Evolutionary conservation across 1,284 basidiomycete genomes (phyloP).

Genomic region (Moesziomyces sp.): DNA sequence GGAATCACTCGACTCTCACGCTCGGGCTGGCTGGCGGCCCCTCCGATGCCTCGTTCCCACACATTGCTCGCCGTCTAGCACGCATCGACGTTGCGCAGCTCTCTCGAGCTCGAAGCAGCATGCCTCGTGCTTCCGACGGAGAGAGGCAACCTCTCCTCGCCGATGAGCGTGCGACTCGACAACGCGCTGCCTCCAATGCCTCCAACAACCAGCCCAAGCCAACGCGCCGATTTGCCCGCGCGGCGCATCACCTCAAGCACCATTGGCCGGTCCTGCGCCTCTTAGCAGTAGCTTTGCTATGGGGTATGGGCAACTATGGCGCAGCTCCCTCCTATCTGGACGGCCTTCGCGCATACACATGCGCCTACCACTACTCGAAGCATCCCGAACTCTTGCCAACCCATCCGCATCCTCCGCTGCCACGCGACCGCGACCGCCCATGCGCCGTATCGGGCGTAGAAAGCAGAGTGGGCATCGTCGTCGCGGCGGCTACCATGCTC

Average conservation of each 20-base stretch:
- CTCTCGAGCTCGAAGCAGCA: conserved; percentile 1
- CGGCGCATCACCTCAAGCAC: conserved; percentile 1
- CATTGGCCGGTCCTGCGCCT: conserved; percentile 40
- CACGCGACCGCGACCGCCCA: conserved; percentile 36
- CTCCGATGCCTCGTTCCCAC: too few relatives aligned
- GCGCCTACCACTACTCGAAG: conserved; percentile 33
- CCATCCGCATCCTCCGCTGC: conserved; percentile 22
- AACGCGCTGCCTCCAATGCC: conserved; percentile 11
- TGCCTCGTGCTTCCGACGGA: neutral
- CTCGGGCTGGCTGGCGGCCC: too few relatives aligned
- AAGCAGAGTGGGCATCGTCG: conserved; percentile 38
- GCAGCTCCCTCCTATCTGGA: conserved; percentile 39
- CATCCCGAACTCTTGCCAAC: conserved; percentile 31
- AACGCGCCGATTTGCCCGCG: neutral
- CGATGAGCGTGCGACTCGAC: neutral
- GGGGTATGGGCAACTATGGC: conserved; percentile 35
- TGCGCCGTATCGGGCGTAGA: conserved; percentile 46
- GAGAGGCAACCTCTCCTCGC: conserved; percentile 28
- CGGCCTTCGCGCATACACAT: conserved; percentile 35
- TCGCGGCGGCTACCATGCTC: conserved; percentile 40
- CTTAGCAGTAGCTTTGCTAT: conserved; percentile 27
- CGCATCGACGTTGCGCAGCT: neutral
- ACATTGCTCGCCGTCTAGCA: neutral
- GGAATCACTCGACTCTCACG: too few relatives aligned
- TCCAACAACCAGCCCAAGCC: conserved; percentile 2